Evolutionary conservation across 352 stramenopile species (phyloP).

Genomic region (Poterioochromonas sp.): DNA sequence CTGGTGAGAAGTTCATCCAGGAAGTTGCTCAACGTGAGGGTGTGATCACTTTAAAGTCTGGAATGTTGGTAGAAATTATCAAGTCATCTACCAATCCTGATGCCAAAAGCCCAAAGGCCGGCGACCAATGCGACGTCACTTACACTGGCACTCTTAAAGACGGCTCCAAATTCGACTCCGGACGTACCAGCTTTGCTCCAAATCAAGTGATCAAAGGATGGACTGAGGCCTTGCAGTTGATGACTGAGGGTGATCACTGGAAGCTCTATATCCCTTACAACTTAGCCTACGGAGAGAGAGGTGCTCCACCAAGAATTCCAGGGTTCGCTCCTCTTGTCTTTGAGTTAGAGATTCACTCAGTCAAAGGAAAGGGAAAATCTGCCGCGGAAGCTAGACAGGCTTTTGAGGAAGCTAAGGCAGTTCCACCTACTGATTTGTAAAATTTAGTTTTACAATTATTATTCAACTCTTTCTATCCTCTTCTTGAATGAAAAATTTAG

Average conservation of each 20-base stretch:
- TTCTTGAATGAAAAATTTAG: no score
- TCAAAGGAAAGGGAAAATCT: slow-evolving; percentile 30
- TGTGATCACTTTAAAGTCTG: slow-evolving; percentile 36
- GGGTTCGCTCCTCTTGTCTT: slow-evolving; percentile 37
- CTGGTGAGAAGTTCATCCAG: slow-evolving; percentile 30
- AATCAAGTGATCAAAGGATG: slow-evolving; percentile 43
- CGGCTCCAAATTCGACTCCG: slow-evolving; percentile 40
- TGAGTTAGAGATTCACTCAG: slow-evolving; percentile 39
- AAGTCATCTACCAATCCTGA: slow-evolving; percentile 23
- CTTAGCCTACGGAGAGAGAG: slow-evolving; percentile 42
- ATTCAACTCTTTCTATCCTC: no score
- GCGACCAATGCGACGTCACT: slow-evolving; percentile 29
- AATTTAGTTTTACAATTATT: no score
- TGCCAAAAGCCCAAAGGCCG: not conserved
- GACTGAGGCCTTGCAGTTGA: slow-evolving; percentile 43
- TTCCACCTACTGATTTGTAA: no score
- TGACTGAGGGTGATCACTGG: slow-evolving; percentile 45
- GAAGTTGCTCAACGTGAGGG: slow-evolving; percentile 38
- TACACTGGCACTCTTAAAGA: slow-evolving; percentile 42
- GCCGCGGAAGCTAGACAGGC: slow-evolving; percentile 1
- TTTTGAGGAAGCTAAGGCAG: slow-evolving; percentile 6
- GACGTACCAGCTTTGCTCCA: slow-evolving; percentile 37
- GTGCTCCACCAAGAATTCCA: slow-evolving; percentile 36
- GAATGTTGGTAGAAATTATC: slow-evolving; percentile 41
- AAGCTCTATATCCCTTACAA: slow-evolving; percentile 44